These are phyloP conservation scores for Tetracentron sinense DNA, from an alignment of 164 flowering plant genomes.

Conservation along the genomic window DNA sequence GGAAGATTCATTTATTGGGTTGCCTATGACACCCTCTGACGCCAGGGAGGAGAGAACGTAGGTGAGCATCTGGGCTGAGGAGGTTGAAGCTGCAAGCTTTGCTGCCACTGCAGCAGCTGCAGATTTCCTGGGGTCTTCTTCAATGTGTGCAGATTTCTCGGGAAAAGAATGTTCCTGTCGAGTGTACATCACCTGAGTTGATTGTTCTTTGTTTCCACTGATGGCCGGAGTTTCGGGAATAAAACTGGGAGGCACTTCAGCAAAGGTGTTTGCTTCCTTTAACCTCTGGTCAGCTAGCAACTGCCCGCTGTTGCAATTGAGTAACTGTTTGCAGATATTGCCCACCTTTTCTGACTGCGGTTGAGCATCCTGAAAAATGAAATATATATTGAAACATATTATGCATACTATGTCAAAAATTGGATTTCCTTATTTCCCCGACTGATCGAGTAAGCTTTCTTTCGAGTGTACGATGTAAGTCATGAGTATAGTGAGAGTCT, in stretches of 20 bases:
- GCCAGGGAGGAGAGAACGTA: slow-evolving; percentile 83
- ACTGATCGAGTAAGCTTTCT: not conserved
- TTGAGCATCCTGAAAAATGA: slow-evolving; percentile 55
- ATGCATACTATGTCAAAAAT: not conserved
- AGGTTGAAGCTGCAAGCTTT: slow-evolving; percentile 80
- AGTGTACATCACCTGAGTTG: slow-evolving; percentile 47
- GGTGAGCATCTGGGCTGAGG: slow-evolving; percentile 96
- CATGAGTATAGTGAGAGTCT: not conserved
- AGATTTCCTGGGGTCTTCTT: slow-evolving; percentile 65
- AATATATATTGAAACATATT: not conserved
- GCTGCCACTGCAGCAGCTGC: slow-evolving; percentile 94
- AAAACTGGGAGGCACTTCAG: slow-evolving; percentile 29
- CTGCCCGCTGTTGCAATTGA: slow-evolving; percentile 24
- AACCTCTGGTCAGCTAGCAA: slow-evolving; percentile 34
- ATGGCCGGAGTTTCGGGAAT: slow-evolving; percentile 17
- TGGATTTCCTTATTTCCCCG: not conserved
- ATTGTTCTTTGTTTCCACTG: slow-evolving; percentile 45
- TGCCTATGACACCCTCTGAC: slow-evolving; percentile 67
- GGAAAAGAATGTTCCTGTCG: slow-evolving; percentile 32
- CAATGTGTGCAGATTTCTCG: slow-evolving; percentile 30
- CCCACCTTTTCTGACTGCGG: slow-evolving; percentile 48
- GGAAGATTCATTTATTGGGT: slow-evolving; percentile 39
- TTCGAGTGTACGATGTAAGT: not conserved
- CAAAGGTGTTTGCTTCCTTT: slow-evolving; percentile 36
- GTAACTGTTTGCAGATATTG: slow-evolving; percentile 38